phyloP scores from a whole-genome alignment of 2,329 filamentous ascomycete species.

The Drechslera avenae region DNA sequence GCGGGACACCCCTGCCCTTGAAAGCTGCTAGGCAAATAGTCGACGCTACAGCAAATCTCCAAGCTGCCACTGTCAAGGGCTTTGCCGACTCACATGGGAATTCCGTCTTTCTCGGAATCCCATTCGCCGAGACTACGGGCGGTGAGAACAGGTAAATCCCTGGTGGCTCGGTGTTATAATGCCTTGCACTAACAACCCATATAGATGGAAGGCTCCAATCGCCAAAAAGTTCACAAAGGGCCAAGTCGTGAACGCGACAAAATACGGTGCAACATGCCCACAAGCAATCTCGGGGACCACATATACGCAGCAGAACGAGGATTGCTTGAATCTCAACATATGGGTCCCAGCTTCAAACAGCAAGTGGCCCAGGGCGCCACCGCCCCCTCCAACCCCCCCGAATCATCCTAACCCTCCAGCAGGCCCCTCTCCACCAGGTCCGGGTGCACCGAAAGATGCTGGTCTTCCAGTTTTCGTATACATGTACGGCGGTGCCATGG shows the following conservation, averaged over 20 bases:
- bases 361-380: constrained; percentile 4
- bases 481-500: constrained; percentile 53
- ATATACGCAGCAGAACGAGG: constrained; percentile 32
- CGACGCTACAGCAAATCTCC: constrained; percentile 17
- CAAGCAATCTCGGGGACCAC: constrained; percentile 29
- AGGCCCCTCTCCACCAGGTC: constrained; percentile 1
- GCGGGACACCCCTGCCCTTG: constrained; percentile 13
- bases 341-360: constrained; percentile 21
- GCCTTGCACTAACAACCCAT: background rate
- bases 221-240: constrained; percentile 15
- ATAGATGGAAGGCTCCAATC: constrained; percentile 28
- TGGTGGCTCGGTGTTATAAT: background rate
- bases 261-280: constrained; percentile 32
- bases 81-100: constrained; percentile 27
- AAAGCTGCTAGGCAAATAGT: constrained; percentile 9
- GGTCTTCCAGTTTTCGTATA: constrained; percentile 48
- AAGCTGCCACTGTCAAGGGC: constrained; percentile 24
- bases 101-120: constrained; percentile 30
- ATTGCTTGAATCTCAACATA: constrained; percentile 50
- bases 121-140: constrained; percentile 32
- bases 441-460: background rate
- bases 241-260: constrained; percentile 23
- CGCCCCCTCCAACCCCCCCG: constrained; percentile 1
- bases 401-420: constrained; percentile 4
- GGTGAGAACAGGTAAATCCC: constrained; percentile 27